Percentiles rank a stretch among this genome's conserved stretches.
phyloP scores from a whole-genome alignment of 805 yeast species.

The Zygotorulaspora chibaensis region DNA sequence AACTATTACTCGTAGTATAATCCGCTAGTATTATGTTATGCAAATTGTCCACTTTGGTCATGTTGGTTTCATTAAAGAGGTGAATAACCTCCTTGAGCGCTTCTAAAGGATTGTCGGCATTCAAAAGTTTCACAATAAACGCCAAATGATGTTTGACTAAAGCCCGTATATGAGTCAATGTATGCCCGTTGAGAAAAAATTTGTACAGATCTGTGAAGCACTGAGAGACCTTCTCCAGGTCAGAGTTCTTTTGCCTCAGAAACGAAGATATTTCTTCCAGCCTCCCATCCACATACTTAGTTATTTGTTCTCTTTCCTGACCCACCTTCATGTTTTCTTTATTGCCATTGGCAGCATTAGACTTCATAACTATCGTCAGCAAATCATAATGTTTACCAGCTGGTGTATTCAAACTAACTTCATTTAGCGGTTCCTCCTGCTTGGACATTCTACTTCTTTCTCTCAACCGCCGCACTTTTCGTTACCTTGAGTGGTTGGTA shows the following conservation, averaged over 20 bases:
- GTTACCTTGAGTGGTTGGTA: neutral
- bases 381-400: conserved; percentile 7
- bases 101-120: conserved; percentile 4
- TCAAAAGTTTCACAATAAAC: conserved; percentile 23
- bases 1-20: conserved; percentile 18
- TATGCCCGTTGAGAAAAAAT: conserved; percentile 5
- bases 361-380: neutral
- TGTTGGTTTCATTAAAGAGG: conserved; percentile 25
- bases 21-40: conserved; percentile 25
- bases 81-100: conserved; percentile 20
- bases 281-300: conserved; percentile 4
- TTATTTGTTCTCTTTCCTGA: neutral
- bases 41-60: conserved; percentile 12
- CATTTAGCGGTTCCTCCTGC: conserved; percentile 26
- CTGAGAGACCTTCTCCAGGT: conserved; percentile 1
- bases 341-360: neutral
- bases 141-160: conserved; percentile 24
- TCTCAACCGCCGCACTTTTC: neutral
- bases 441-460: conserved; percentile 15
- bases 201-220: conserved; percentile 5
- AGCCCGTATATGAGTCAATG: conserved; percentile 9
- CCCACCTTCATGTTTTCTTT: conserved; percentile 3
- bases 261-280: conserved; percentile 7
- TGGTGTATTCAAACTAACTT: conserved; percentile 24
- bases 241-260: conserved; percentile 5